Conservation (phyloP, 352 stramenopile genomes). For the Pythium pectinolyticum region DNA sequence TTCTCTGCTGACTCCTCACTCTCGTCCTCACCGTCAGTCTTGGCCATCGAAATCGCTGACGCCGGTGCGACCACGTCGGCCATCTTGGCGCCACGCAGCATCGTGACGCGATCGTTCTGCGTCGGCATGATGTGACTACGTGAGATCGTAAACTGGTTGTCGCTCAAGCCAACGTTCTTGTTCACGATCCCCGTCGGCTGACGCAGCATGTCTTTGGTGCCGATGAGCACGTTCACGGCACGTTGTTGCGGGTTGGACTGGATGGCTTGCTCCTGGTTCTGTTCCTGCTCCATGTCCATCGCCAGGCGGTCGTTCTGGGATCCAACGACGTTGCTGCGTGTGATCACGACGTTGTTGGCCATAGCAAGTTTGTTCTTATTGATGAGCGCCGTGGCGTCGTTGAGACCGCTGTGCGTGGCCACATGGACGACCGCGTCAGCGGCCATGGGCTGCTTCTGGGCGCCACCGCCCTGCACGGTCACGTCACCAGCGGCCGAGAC, state of each 20-base stretch:
- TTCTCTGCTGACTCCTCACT: too few species aligned
- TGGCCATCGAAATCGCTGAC: too few species aligned
- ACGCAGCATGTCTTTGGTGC: conserved; percentile 27
- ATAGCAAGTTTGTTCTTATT: conserved; percentile 35
- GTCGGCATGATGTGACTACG: conserved; percentile 7
- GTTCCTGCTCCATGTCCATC: conserved; percentile 14
- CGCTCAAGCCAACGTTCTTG: conserved; percentile 25
- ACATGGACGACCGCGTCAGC: not conserved
- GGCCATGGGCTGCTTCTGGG: not conserved
- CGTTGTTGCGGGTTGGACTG: not conserved
- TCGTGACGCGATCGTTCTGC: conserved; percentile 9
- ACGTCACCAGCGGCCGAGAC: conserved; percentile 1
- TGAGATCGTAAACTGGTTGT: conserved; percentile 20
- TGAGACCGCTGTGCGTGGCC: conserved; percentile 14
- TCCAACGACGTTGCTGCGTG: conserved; percentile 25
- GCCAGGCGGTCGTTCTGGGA: conserved; percentile 26
- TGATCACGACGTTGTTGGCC: conserved; percentile 32
- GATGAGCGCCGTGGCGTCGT: conserved; percentile 25
- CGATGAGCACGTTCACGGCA: conserved; percentile 11
- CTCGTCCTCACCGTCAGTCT: too few species aligned
- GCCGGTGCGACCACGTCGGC: not conserved
- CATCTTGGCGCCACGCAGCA: not conserved
- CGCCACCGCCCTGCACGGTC: conserved; percentile 3
- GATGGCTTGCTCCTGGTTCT: conserved; percentile 9
- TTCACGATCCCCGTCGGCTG: conserved; percentile 20